These are phyloP conservation scores for Volvox reticuliferus DNA, from an alignment of 139 green algal species.

Conservation along the genomic window DNA sequence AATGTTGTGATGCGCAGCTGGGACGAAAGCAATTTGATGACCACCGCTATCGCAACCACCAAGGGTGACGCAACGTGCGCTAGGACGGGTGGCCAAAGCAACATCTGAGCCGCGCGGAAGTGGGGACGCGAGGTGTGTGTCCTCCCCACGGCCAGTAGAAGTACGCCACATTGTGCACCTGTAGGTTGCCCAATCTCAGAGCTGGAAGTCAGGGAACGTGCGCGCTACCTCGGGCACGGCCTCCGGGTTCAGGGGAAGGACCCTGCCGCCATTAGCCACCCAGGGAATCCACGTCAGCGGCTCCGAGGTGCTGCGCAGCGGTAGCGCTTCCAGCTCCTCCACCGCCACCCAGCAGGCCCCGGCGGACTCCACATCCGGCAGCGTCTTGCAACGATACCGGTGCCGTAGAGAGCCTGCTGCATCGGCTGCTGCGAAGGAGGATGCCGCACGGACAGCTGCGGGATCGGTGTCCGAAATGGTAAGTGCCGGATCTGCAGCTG, in stretches of 20 bases:
- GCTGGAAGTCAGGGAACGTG: constrained; percentile 18
- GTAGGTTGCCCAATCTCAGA: background rate
- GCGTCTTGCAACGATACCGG: constrained; percentile 44
- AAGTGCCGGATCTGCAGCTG: background rate
- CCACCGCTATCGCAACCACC: too few relatives aligned
- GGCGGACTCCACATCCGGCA: constrained; percentile 56
- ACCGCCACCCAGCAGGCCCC: constrained; percentile 48
- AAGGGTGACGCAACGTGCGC: too few relatives aligned
- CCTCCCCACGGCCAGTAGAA: too few relatives aligned
- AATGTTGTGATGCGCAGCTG: too few relatives aligned
- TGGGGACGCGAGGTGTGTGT: too few relatives aligned
- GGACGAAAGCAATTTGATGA: too few relatives aligned
- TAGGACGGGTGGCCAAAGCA: too few relatives aligned
- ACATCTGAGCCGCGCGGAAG: too few relatives aligned
- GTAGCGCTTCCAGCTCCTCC: constrained; percentile 38
- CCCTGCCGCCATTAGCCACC: constrained; percentile 15
- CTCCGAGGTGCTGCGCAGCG: constrained; percentile 45
- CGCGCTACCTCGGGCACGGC: background rate
- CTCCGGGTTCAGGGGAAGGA: background rate
- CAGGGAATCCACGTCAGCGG: constrained; percentile 47
- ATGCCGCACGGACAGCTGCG: background rate
- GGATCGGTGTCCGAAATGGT: background rate
- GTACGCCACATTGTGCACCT: too few relatives aligned
- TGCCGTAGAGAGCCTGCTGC: background rate
- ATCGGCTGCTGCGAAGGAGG: background rate